Evolutionary conservation across 1,284 basidiomycete genomes (phyloP).

Genomic region (Ganoderma sp.): DNA sequence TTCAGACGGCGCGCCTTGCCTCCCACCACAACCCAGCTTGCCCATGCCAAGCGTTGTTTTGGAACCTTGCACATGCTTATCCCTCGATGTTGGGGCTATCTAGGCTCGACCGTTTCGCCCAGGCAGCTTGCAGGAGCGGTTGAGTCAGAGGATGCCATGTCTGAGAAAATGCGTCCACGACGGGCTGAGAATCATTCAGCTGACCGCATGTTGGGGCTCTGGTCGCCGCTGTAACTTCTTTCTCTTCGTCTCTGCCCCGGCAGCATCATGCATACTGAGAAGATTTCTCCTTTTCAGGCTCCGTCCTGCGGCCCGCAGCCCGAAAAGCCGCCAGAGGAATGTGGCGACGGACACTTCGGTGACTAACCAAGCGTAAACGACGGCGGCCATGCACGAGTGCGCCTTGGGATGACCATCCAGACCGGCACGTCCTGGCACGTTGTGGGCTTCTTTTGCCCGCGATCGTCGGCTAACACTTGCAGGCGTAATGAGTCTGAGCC

Average conservation of each 20-base stretch:
- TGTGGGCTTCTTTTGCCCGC: neutral
- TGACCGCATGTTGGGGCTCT: conserved; percentile 15
- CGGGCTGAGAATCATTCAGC: conserved; percentile 18
- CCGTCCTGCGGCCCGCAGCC: conserved; percentile 6
- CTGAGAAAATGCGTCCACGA: conserved; percentile 28
- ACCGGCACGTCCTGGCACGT: neutral
- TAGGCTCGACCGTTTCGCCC: neutral
- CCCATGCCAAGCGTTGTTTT: neutral
- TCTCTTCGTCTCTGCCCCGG: conserved; percentile 2
- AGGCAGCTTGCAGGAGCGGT: neutral
- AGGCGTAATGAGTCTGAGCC: neutral
- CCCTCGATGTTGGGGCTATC: neutral
- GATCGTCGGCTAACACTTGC: neutral
- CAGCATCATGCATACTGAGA: conserved; percentile 16
- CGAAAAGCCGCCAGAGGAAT: neutral
- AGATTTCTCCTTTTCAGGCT: conserved; percentile 19
- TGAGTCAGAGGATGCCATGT: neutral
- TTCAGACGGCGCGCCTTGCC: neutral
- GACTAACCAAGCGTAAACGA: neutral
- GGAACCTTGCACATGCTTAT: neutral
- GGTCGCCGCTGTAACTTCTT: conserved; percentile 9
- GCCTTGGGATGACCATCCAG: neutral
- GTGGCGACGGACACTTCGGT: neutral
- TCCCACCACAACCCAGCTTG: neutral
- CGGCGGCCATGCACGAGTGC: neutral